Evolutionary conservation across 441 rosid genomes (phyloP), one percentile per base, ranked within the genome.

Genomic region (Brassica balearica): DNA sequence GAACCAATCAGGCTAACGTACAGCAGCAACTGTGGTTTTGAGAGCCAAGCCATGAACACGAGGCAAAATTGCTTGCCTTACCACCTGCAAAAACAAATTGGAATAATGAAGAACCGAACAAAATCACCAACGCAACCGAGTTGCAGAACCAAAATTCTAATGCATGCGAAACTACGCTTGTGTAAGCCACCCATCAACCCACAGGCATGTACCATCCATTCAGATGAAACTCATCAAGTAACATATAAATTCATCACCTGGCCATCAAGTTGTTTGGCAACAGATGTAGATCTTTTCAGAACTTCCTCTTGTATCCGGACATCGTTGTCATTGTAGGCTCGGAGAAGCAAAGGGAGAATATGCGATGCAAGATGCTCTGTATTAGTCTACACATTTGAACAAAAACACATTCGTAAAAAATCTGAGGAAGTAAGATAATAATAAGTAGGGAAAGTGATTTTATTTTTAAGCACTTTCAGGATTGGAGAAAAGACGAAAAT

Each of bases 21-120:
- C 99, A 80, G 92, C 98, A 82, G 97, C 99, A 71, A 93, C 87
- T 68, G 99, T 95, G 22, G 99, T 95, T 85, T 89, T 93, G 51
- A 95, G 97, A 70, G 98, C 99, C 80, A 95, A 78, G 69, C 95
- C 91, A 84, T 95, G 98, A 80, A 93, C 93, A 59, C 97, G 96
- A 72, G 96, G 99, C 86, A 95, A 87, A 86, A 95, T 88, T 85
- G 90, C 87, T 83, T 92, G 92, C 85, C 93, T 92, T 83, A 95
- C 95, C 51, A 95, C 92, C 99, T 95, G 95, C 76, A 84, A 73
- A 78, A 64, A 51, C 29, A 73, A 73, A 9, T 68, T 73, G 66
- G 48, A 17, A 63, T 3, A 25, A 3, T 68, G 27, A 15, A 62
- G 65, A 73, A 8, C 43, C 9, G 8, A 67, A 73, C n/a, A 15